These are phyloP conservation scores for Ephemerocybe angulata DNA, from an alignment of 768 basidiomycete genomes.

Conservation along the genomic window DNA sequence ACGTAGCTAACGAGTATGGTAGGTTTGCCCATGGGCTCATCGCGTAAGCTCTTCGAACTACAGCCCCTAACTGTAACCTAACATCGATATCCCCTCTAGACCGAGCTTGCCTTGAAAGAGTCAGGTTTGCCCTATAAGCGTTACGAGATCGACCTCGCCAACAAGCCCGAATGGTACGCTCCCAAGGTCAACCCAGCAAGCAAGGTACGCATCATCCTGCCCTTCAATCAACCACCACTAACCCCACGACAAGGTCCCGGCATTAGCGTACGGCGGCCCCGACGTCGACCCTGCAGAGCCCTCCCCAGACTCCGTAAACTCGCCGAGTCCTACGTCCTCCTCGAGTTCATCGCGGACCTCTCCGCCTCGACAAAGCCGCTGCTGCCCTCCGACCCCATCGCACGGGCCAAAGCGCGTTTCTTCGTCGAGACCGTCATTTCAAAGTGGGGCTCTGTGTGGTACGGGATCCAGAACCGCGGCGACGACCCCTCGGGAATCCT, in stretches of 20 bases:
- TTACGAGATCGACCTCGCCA: conserved; percentile 55
- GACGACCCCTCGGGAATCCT: conserved; percentile 40
- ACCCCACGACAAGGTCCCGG: conserved; percentile 42
- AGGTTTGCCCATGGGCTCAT: conserved; percentile 61
- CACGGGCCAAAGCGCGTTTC: conserved; percentile 56
- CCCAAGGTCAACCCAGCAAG: conserved; percentile 61
- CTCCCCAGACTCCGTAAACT: conserved; percentile 59
- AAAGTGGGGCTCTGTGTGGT: conserved; percentile 39
- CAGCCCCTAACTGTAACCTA: not conserved
- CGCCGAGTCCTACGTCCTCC: conserved; percentile 60
- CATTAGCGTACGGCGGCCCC: conserved; percentile 60
- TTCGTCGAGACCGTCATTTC: conserved; percentile 54
- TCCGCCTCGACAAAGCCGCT: conserved; percentile 39
- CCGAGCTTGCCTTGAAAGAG: conserved; percentile 59
- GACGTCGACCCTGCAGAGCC: conserved; percentile 51
- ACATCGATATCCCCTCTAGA: conserved; percentile 29
- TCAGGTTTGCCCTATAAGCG: conserved; percentile 43
- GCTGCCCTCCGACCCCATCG: conserved; percentile 53
- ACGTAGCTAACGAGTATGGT: not conserved
- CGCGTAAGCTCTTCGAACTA: conserved; percentile 32
- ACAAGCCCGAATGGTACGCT: conserved; percentile 71
- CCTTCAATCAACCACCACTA: not conserved
- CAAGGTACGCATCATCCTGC: conserved; percentile 43
- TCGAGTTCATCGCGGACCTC: conserved; percentile 65
- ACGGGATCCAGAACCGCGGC: conserved; percentile 33